These are phyloP conservation scores for Pseudisothecium myosuroides DNA, from an alignment of 225 moss, liverwort and hornwort genomes.

Conservation along the genomic window DNA sequence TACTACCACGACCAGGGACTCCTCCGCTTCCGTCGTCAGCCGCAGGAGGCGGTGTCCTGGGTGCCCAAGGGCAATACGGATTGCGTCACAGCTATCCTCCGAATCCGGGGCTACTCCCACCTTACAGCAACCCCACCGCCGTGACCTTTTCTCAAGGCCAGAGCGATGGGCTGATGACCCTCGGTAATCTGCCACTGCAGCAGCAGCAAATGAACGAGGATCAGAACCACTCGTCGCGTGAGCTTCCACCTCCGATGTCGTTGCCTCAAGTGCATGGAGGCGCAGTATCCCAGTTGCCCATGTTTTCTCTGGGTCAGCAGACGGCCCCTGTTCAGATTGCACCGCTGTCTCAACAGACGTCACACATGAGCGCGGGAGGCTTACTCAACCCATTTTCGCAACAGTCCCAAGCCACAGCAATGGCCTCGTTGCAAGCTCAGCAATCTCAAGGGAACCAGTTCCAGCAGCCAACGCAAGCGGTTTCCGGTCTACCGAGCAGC, in stretches of 20 bases:
- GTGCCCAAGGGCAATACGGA: conserved; percentile 38
- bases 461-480: conserved; percentile 23
- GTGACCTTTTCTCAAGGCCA: conserved; percentile 49
- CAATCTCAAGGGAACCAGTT: conserved; percentile 44
- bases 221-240: conserved; percentile 21
- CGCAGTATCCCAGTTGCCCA: conserved; percentile 29
- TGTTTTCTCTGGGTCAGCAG: conserved; percentile 33
- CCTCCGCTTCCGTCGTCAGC: conserved; percentile 39
- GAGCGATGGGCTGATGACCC: conserved; percentile 27
- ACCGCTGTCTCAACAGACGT: conserved; percentile 17
- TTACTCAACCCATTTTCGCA: conserved; percentile 18
- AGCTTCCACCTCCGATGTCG: conserved; percentile 22
- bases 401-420: conserved; percentile 11
- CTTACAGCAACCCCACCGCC: conserved; percentile 27
- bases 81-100: conserved; percentile 41
- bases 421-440: conserved; percentile 25
- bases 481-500: conserved; percentile 20
- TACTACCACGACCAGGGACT: conserved; percentile 29
- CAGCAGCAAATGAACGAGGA: conserved; percentile 24
- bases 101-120: conserved; percentile 23
- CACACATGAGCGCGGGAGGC: conserved; percentile 2
- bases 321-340: conserved; percentile 21
- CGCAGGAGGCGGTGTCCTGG: conserved; percentile 18
- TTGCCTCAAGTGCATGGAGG: conserved; percentile 21
- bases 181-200: conserved; percentile 23